These are phyloP conservation scores for Coemansia javaensis DNA, from an alignment of 192 early-diverging fungal species.

Conservation along the genomic window DNA sequence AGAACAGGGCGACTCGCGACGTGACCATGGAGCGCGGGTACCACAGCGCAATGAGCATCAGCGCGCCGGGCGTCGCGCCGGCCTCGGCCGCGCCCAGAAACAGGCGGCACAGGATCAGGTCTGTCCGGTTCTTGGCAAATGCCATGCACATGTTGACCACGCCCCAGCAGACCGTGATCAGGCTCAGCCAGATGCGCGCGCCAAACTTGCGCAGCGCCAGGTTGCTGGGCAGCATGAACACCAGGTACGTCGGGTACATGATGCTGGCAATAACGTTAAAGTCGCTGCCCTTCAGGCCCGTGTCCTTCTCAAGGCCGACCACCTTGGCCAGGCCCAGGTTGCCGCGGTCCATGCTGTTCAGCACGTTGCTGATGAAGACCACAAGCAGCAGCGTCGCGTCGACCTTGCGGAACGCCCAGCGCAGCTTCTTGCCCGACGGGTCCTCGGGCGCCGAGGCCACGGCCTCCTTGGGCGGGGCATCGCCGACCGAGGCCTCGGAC, in stretches of 20 bases:
- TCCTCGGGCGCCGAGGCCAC: too few relatives aligned
- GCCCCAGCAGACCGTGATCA: constrained; percentile 38
- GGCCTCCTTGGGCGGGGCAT: too few relatives aligned
- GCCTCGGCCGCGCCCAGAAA: constrained; percentile 38
- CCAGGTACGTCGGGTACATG: constrained; percentile 38
- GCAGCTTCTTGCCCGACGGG: constrained; percentile 4
- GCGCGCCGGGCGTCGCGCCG: constrained; percentile 30
- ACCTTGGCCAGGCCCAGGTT: constrained; percentile 40
- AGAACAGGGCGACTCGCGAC: constrained; percentile 35
- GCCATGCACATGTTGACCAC: constrained; percentile 42
- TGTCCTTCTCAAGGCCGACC: constrained; percentile 19
- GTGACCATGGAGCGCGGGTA: constrained; percentile 37
- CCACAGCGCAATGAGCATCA: constrained; percentile 40
- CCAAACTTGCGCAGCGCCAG: constrained; percentile 31
- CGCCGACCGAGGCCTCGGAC: too few relatives aligned
- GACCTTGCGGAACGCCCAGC: constrained; percentile 38
- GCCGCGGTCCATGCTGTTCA: constrained; percentile 41
- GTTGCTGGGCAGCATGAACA: constrained; percentile 41
- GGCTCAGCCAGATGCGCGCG: constrained; percentile 33
- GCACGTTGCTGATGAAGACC: constrained; percentile 25
- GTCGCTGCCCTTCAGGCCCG: constrained; percentile 22
- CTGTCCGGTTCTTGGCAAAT: constrained; percentile 22
- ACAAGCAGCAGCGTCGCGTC: constrained; percentile 28
- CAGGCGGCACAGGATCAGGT: constrained; percentile 29
- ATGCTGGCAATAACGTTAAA: constrained; percentile 38